Evolutionary conservation across 2,329 filamentous ascomycete species (phyloP).

Genomic region (Fusarium ramigenum): DNA sequence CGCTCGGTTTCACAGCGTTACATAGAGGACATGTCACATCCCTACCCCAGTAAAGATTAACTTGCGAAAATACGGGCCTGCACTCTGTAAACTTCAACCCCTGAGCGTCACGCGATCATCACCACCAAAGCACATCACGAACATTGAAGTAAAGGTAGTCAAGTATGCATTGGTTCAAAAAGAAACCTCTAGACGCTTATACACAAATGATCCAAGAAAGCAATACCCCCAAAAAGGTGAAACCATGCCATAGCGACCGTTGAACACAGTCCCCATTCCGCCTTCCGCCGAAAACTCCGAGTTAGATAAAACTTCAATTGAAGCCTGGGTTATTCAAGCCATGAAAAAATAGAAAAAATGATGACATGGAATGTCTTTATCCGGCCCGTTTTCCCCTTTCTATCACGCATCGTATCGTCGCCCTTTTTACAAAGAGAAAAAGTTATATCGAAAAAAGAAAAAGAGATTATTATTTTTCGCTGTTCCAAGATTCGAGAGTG

Average conservation of each 20-base stretch:
- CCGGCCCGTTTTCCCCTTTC: constrained; percentile 4
- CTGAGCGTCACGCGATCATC: not conserved
- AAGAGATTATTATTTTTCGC: constrained; percentile 7
- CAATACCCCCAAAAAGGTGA: not conserved
- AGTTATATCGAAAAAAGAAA: not conserved
- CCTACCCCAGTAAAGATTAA: not conserved
- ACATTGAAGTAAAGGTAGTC: not conserved
- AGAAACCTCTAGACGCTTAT: constrained; percentile 21
- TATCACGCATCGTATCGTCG: constrained; percentile 18
- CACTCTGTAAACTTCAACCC: not conserved
- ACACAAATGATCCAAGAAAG: not conserved
- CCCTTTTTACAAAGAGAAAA: constrained; percentile 7
- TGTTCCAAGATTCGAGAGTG: constrained; percentile 4
- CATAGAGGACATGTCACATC: not conserved
- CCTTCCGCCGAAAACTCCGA: constrained; percentile 6
- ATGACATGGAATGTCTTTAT: not conserved
- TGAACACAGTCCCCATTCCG: not conserved
- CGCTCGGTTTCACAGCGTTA: not conserved
- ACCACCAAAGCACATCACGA: not conserved
- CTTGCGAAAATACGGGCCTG: not conserved
- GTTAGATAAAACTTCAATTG: not conserved
- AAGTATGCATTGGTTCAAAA: constrained; percentile 9
- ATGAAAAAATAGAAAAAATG: too few species aligned
- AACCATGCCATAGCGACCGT: constrained; percentile 8
- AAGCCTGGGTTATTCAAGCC: not conserved